phyloP scores from a whole-genome alignment of 441 rosid species.

The Erysimum cheiri region DNA sequence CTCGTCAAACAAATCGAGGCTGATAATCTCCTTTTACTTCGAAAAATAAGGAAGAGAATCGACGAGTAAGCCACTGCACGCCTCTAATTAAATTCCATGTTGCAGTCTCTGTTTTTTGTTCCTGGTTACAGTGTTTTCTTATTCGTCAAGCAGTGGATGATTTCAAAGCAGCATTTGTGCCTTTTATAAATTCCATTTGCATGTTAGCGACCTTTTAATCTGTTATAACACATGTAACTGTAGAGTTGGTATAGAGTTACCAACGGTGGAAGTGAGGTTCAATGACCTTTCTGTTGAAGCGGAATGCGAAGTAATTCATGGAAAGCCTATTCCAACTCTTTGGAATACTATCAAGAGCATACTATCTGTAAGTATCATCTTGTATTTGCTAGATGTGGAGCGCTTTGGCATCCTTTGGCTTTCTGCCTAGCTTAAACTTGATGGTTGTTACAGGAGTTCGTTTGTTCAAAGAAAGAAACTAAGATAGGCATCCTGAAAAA shows the following conservation, averaged over 20 bases:
- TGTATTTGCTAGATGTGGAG: background rate
- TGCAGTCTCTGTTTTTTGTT: constrained; percentile 20
- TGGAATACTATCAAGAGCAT: constrained; percentile 54
- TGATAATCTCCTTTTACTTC: constrained; percentile 58
- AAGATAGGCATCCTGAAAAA: constrained; percentile 54
- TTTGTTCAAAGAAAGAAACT: constrained; percentile 41
- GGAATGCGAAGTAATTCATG: constrained; percentile 54
- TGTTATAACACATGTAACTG: background rate
- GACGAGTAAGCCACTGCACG: constrained; percentile 51
- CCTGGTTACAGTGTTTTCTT: no score
- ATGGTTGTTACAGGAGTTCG: constrained; percentile 28
- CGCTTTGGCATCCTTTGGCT: background rate
- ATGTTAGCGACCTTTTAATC: constrained; percentile 14
- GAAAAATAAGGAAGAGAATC: constrained; percentile 60
- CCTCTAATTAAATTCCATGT: background rate
- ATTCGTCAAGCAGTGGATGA: background rate
- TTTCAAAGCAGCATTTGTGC: background rate
- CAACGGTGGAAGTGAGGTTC: constrained; percentile 64
- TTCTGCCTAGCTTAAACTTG: background rate
- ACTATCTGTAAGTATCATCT: constrained; percentile 47
- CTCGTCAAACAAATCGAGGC: constrained; percentile 63
- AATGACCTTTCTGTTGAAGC: constrained; percentile 56
- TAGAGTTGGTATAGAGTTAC: constrained; percentile 58
- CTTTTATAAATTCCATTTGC: background rate
- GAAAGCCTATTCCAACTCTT: constrained; percentile 65